These are phyloP conservation scores for Naegleria fowleri DNA, from an alignment of 208 protist species.

Conservation along the genomic window DNA sequence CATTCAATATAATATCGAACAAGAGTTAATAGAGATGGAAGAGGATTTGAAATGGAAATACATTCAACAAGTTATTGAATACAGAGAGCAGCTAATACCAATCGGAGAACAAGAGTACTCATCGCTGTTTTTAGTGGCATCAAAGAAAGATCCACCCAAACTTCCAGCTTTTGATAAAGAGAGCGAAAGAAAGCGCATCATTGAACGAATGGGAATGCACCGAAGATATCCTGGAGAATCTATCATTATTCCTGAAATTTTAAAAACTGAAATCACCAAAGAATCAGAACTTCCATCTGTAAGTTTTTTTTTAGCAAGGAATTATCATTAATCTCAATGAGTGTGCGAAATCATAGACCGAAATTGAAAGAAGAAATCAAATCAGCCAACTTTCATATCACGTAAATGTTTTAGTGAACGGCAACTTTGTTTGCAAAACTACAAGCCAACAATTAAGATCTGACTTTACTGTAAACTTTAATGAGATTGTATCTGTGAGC, in stretches of 20 bases:
- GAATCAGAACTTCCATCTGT: background rate
- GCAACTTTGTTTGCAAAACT: background rate
- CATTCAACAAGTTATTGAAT: background rate
- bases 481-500: background rate
- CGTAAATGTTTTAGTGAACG: background rate
- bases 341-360: background rate
- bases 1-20: background rate
- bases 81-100: background rate
- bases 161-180: background rate
- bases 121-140: background rate
- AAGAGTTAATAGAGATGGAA: background rate
- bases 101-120: background rate
- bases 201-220: background rate
- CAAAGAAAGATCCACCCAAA: background rate
- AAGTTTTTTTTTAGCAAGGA: background rate
- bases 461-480: background rate
- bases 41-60: background rate
- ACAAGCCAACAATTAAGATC: background rate
- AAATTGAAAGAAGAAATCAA: background rate
- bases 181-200: background rate
- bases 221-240: conserved; percentile 1
- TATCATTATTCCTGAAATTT: background rate
- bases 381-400: background rate
- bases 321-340: no score
- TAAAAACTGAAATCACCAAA: background rate